A percentile compares a stretch with the other conserved stretches of the same genome.
These are phyloP conservation scores for Mychonastes homosphaera DNA, from an alignment of 139 green algal species.

Conservation along the genomic window DNA sequence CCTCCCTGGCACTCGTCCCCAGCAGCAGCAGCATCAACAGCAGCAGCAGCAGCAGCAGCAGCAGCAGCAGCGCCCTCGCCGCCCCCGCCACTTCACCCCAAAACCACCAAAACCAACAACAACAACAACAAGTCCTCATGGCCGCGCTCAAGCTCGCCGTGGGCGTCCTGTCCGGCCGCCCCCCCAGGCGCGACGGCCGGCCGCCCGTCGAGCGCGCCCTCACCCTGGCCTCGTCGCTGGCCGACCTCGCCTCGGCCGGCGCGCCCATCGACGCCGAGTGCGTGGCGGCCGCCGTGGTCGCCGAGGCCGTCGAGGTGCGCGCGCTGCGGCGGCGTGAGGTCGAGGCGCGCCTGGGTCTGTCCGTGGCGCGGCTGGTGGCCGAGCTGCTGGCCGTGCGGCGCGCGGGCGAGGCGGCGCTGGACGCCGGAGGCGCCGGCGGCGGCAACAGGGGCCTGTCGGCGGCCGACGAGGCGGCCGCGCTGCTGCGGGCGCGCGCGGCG, in stretches of 20 bases:
- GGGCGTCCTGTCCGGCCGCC: not conserved
- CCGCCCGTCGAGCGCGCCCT: constrained; percentile 22
- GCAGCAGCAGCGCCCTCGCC: too few species aligned
- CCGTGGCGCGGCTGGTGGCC: constrained; percentile 45
- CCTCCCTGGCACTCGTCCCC: too few species aligned
- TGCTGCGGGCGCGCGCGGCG: not conserved
- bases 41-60: too few species aligned
- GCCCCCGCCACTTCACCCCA: too few species aligned
- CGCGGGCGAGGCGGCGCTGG: constrained; percentile 32
- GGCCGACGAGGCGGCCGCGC: not conserved
- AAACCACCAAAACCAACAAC: too few species aligned
- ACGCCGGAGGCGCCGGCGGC: not conserved
- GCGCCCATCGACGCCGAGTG: constrained; percentile 63
- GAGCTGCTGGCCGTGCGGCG: constrained; percentile 52
- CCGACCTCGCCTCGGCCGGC: constrained; percentile 50
- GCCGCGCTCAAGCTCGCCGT: too few species aligned
- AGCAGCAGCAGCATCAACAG: too few species aligned
- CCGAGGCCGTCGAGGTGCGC: constrained; percentile 46
- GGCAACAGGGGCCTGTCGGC: not conserved
- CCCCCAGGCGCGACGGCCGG: constrained; percentile 17
- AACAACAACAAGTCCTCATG: too few species aligned
- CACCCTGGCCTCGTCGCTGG: constrained; percentile 48
- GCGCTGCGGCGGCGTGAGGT: constrained; percentile 39
- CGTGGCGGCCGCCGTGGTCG: constrained; percentile 74
- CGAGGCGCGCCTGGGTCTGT: constrained; percentile 42